A percentile compares a stretch with the other conserved stretches of the same genome.
Conservation (phyloP, 148 eudicot species). For the Vaccinium vitisidaea region DNA sequence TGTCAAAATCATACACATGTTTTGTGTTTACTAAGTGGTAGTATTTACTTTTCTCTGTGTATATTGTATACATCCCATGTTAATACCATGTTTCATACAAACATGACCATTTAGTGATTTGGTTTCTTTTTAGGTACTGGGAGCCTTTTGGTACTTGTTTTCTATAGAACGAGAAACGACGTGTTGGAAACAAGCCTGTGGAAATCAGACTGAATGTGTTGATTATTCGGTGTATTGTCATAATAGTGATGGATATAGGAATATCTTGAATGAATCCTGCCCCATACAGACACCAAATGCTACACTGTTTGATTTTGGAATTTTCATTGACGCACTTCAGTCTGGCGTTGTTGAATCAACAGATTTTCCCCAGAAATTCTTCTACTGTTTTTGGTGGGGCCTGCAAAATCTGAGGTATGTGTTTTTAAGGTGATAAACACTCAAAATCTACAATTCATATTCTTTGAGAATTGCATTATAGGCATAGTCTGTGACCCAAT, state of each 20-base stretch:
- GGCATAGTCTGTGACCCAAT: background rate
- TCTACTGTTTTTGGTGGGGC: conserved; percentile 95
- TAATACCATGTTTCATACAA: background rate
- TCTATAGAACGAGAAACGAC: conserved; percentile 83
- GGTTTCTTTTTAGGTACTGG: conserved; percentile 33
- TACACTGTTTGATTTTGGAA: conserved; percentile 80
- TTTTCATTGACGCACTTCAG: conserved; percentile 69
- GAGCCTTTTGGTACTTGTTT: conserved; percentile 96
- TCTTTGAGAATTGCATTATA: background rate
- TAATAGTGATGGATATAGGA: conserved; percentile 28
- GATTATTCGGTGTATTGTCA: conserved; percentile 47
- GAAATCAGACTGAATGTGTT: conserved; percentile 31
- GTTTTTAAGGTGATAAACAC: background rate
- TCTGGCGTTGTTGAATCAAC: conserved; percentile 60
- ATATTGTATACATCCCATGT: background rate
- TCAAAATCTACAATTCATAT: background rate
- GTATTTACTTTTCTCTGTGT: background rate
- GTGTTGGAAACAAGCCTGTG: conserved; percentile 79
- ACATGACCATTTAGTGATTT: conserved; percentile 1
- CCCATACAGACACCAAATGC: conserved; percentile 50
- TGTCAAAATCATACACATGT: background rate
- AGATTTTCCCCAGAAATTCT: conserved; percentile 75
- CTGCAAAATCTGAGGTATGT: conserved; percentile 74
- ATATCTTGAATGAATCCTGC: conserved; percentile 46
- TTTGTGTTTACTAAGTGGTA: conserved; percentile 36